Percentiles rank a stretch among this genome's conserved stretches.
Evolutionary conservation across 2,329 filamentous ascomycete species (phyloP).

Genomic region (Camillea tinctor): DNA sequence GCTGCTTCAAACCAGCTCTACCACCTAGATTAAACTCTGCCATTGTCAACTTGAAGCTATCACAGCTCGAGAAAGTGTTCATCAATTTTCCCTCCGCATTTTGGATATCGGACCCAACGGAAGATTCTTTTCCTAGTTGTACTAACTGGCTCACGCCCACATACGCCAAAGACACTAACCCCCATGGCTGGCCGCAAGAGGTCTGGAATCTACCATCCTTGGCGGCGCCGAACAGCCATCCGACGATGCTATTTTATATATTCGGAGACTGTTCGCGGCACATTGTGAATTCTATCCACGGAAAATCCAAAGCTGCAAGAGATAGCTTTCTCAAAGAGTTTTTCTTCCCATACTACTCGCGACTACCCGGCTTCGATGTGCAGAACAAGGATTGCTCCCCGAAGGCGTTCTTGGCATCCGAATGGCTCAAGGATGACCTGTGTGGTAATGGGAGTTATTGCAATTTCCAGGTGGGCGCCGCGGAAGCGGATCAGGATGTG

Average conservation of each 20-base stretch:
- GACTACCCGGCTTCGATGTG: conserved; percentile 55
- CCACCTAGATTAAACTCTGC: conserved; percentile 41
- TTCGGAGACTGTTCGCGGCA: conserved; percentile 23
- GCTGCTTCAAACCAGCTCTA: conserved; percentile 43
- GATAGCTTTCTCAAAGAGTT: conserved; percentile 39
- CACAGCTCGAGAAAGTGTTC: conserved; percentile 29
- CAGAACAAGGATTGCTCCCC: conserved; percentile 50
- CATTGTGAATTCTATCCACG: conserved; percentile 20
- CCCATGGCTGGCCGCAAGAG: conserved; percentile 20
- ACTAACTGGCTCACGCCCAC: conserved; percentile 18
- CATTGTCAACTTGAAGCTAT: conserved; percentile 37
- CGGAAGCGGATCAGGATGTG: conserved; percentile 52
- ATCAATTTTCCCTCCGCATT: conserved; percentile 27
- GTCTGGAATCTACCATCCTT: conserved; percentile 23
- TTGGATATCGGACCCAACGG: conserved; percentile 18
- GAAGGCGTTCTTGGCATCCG: conserved; percentile 54
- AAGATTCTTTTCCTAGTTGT: conserved; percentile 16
- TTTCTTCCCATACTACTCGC: conserved; percentile 64
- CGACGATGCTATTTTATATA: conserved; percentile 22
- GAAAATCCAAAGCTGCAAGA: conserved; percentile 10
- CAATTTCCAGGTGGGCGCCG: conserved; percentile 63
- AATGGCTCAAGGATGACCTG: conserved; percentile 64
- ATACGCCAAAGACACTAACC: conserved; percentile 19
- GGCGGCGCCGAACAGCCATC: conserved; percentile 14
- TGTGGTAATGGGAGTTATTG: conserved; percentile 67